phyloP scores from a whole-genome alignment of 371 early-diverging fungal genomes.

The Saksenaea vasiformis region DNA sequence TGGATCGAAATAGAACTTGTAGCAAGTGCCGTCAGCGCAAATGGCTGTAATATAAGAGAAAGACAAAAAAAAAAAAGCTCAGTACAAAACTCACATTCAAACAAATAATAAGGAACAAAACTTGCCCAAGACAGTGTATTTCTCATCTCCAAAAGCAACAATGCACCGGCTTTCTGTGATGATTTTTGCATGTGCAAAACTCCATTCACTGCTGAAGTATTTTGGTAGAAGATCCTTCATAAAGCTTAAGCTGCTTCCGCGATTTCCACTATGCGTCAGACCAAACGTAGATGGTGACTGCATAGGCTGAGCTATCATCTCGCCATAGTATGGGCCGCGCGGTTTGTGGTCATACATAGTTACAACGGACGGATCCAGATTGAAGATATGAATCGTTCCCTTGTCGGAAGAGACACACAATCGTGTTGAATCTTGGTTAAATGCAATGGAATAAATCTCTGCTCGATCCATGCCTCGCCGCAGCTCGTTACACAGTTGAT shows the following conservation, averaged over 20 bases:
- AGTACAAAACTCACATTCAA: not conserved
- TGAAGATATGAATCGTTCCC: conserved; percentile 93
- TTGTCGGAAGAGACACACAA: conserved; percentile 90
- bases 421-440: conserved; percentile 76
- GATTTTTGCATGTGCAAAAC: conserved; percentile 87
- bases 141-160: conserved; percentile 77
- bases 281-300: conserved; percentile 36
- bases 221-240: conserved; percentile 91
- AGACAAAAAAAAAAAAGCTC: conserved; percentile 1
- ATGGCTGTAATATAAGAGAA: conserved; percentile 50
- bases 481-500: conserved; percentile 81
- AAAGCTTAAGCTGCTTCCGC: conserved; percentile 70
- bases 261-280: conserved; percentile 44
- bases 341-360: conserved; percentile 41
- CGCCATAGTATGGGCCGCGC: conserved; percentile 62
- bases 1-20: conserved; percentile 82
- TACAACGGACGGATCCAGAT: conserved; percentile 66
- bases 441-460: conserved; percentile 86
- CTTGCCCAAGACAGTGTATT: conserved; percentile 73
- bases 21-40: conserved; percentile 86
- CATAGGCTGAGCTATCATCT: conserved; percentile 38
- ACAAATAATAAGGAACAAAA: not conserved
- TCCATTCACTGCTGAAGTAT: conserved; percentile 94
- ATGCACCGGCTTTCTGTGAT: conserved; percentile 79
- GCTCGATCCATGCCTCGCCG: conserved; percentile 90